phyloP scores from a whole-genome alignment of 2,329 filamentous ascomycete species.

The Fusarium temperatum region DNA sequence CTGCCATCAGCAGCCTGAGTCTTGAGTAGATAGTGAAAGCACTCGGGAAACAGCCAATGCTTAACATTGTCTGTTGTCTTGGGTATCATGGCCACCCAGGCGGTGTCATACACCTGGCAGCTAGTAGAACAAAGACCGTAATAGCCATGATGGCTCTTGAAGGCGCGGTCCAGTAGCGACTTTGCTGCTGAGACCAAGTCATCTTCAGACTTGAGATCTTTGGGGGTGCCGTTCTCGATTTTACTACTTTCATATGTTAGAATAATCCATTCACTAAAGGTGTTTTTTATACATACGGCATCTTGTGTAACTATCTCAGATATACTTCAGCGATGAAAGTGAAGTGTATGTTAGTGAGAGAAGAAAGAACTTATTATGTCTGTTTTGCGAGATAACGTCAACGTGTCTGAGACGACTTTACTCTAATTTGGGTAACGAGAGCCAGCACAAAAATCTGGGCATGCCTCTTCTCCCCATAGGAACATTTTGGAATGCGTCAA shows the following conservation, averaged over 20 bases:
- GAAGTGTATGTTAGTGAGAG: fast-evolving
- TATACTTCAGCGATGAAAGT: neutral
- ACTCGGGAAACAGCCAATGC: neutral
- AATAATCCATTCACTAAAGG: fast-evolving
- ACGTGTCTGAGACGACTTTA: fast-evolving
- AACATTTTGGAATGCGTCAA: too few species aligned
- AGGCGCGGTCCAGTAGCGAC: neutral
- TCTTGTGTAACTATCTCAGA: fast-evolving
- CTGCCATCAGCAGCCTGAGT: neutral
- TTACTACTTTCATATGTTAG: fast-evolving
- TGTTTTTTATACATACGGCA: neutral
- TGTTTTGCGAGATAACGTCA: fast-evolving
- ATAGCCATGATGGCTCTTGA: neutral
- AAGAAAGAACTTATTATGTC: fast-evolving
- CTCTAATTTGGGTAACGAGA: fast-evolving
- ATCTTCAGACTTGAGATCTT: fast-evolving
- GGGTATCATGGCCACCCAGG: neutral
- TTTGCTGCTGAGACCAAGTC: neutral
- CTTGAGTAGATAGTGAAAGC: neutral
- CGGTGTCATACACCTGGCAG: slow-evolving; percentile 1
- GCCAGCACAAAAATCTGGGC: fast-evolving
- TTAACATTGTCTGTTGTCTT: neutral
- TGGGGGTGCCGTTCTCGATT: fast-evolving
- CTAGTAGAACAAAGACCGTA: neutral
- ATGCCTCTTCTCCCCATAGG: too few species aligned